These are phyloP conservation scores for Trichoderma cornu-damae DNA, from an alignment of 2,329 filamentous ascomycete genomes.

Conservation along the genomic window DNA sequence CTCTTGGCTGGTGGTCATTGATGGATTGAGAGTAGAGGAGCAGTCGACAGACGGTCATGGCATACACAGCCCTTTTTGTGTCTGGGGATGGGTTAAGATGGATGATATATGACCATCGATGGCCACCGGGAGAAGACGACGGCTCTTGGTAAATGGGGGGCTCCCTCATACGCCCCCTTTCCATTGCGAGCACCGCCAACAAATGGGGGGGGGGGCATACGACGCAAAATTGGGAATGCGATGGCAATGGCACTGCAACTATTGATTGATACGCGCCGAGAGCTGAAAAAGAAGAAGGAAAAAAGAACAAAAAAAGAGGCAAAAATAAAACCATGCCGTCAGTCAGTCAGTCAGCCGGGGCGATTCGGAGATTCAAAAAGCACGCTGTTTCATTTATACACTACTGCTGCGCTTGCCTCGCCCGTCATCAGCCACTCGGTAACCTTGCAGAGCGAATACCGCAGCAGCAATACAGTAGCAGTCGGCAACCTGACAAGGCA, in stretches of 20 bases:
- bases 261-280: not conserved
- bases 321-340: not conserved
- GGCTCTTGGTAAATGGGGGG: constrained; percentile 13
- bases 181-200: not conserved
- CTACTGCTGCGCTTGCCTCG: no score
- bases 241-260: not conserved
- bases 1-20: no score
- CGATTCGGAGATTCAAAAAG: no score
- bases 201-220: constrained; percentile 9
- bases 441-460: no score
- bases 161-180: no score
- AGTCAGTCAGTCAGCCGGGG: no score
- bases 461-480: no score
- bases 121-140: not conserved
- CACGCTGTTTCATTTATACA: no score
- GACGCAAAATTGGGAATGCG: not conserved
- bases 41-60: not conserved
- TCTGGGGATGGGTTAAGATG: not conserved
- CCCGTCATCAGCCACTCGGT: no score
- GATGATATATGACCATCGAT: constrained; percentile 11
- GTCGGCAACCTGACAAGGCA: not conserved
- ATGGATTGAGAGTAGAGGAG: not conserved
- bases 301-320: not conserved
- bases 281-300: not conserved
- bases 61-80: not conserved